Evolutionary conservation across 495 filamentous ascomycete species (phyloP), one percentile per base, ranked within the genome.

Genomic region (Extremus antarcticus): DNA sequence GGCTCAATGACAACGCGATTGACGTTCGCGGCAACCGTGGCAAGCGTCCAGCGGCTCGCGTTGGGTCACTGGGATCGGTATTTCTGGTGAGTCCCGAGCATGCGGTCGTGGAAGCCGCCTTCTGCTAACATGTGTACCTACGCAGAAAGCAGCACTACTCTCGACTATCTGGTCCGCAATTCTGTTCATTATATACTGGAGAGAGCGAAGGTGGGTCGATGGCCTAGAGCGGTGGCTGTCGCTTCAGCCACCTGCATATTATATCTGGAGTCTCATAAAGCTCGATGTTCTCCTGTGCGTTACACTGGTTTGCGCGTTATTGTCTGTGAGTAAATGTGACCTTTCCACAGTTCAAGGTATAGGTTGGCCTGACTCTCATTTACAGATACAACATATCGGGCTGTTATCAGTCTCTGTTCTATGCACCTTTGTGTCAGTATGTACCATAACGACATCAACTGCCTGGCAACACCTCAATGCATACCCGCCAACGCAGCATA

Each of bases 221-320:
- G n/a, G n/a, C n/a, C 41, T 64, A 15, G 54, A 63, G 35, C 56
- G 66, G 13, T n/a, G 53, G 16, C 66, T 64, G 64, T 54, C 61
- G 15, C 35, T 56, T 13, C 35, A 24, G 7, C 1, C 52, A 7
- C 23, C 53, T 10, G 47, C 20, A 3, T 25, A 25, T 7, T 64
- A 62, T 25, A 3, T 56, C 19, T 55, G 58, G 59, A 54, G 62
- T 45, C 46, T 43, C n/a, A 17, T 61, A 10, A 48, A 50, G 16
- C 52, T 68, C 32, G 43, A 50, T 43, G 19, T 55, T 25, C 45
- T 60, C 40, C 47, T 60, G 25, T 56, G 54, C 32, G 54, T 56
- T 45, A 65, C 53, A 21, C 45, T 56, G 23, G 29, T 64, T 17
- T 66, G 58, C 59, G 58, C 61, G 29, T n/a, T 69, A 22, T 35